These are phyloP conservation scores for Yamadazyma akitaensis DNA, from an alignment of 805 yeast genomes.

Conservation along the genomic window DNA sequence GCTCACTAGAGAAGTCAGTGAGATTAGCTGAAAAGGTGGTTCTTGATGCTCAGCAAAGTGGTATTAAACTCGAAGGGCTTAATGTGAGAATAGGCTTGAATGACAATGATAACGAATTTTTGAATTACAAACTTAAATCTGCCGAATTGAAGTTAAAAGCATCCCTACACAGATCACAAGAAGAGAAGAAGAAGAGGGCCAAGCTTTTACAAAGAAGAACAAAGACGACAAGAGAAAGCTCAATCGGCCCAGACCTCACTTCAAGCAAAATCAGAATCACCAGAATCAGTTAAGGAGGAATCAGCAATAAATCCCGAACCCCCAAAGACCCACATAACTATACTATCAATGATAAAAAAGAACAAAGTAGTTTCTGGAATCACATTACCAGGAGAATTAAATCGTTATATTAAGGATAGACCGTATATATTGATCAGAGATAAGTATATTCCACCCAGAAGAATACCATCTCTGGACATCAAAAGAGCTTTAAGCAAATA, in stretches of 20 bases:
- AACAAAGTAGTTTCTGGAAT: conserved; percentile 31
- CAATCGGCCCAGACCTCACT: conserved; percentile 8
- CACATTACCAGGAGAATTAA: conserved; percentile 48
- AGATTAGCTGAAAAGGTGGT: conserved; percentile 32
- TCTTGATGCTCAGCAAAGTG: conserved; percentile 21
- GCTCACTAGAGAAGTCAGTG: conserved; percentile 46
- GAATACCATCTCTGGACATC: conserved; percentile 53
- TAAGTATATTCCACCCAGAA: conserved; percentile 45
- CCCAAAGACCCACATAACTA: conserved; percentile 33
- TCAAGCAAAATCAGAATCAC: conserved; percentile 7
- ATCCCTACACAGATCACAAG: conserved; percentile 25
- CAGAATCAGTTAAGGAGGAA: neutral
- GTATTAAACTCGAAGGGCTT: conserved; percentile 50
- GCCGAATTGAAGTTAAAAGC: conserved; percentile 29
- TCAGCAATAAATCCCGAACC: conserved; percentile 5
- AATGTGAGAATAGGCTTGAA: conserved; percentile 53
- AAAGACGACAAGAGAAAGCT: conserved; percentile 14
- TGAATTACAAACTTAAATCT: conserved; percentile 32
- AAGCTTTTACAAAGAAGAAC: conserved; percentile 19
- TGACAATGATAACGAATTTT: conserved; percentile 38
- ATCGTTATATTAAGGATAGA: conserved; percentile 48
- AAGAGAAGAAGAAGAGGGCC: conserved; percentile 30
- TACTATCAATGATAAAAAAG: conserved; percentile 28
- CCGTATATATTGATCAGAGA: conserved; percentile 57
- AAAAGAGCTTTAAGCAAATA: conserved; percentile 56